phyloP scores from a whole-genome alignment of 306 rosid genomes.

The Quercus robur region DNA sequence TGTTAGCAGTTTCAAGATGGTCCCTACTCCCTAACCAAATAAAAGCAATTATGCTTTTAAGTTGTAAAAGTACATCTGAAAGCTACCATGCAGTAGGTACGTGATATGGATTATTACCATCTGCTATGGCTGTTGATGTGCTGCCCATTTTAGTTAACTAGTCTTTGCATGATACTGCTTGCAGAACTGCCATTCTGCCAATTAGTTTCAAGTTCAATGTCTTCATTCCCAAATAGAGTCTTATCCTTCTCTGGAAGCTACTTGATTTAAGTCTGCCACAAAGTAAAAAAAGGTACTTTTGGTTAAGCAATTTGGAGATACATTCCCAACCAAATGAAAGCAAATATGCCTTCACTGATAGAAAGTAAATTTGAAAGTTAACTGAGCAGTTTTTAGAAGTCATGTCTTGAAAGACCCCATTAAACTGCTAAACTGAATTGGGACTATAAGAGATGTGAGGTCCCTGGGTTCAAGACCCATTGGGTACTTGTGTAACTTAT shows the following conservation, averaged over 20 bases:
- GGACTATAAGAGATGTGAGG: too few relatives aligned
- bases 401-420: too few relatives aligned
- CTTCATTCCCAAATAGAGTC: too few relatives aligned
- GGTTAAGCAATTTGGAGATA: neutral
- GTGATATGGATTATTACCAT: neutral
- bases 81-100: neutral
- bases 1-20: neutral
- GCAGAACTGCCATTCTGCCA: neutral
- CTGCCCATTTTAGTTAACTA: neutral
- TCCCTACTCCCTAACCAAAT: neutral
- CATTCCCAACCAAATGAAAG: too few relatives aligned
- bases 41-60: neutral
- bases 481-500: too few relatives aligned
- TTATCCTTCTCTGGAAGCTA: too few relatives aligned
- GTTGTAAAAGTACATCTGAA: neutral
- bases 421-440: too few relatives aligned
- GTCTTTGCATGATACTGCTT: constrained; percentile 1
- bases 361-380: too few relatives aligned
- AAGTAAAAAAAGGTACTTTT: neutral
- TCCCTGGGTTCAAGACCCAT: too few relatives aligned
- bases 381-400: too few relatives aligned
- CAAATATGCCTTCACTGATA: too few relatives aligned
- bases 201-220: neutral
- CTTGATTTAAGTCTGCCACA: neutral
- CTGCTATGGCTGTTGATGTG: neutral